phyloP scores from a whole-genome alignment of 208 protist species.

The Crithidia sp. region DNA sequence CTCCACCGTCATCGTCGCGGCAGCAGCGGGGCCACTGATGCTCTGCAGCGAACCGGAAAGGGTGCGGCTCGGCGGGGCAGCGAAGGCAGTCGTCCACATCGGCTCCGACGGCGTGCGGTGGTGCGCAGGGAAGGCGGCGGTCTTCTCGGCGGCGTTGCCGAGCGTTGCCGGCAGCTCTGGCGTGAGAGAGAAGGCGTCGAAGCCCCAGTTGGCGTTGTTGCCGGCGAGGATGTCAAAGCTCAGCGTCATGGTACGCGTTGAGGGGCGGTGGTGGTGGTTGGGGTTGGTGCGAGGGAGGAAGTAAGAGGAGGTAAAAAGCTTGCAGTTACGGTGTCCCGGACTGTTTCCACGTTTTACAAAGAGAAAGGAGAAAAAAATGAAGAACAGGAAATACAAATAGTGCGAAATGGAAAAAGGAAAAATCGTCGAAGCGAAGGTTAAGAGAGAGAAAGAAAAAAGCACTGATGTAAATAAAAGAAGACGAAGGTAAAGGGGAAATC shows the following conservation, averaged over 20 bases:
- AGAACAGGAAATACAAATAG: too few species aligned
- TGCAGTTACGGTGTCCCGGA: too few species aligned
- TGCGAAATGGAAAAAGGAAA: too few species aligned
- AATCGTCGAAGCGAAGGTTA: too few species aligned
- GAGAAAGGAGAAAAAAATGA: too few species aligned
- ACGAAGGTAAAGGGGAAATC: too few species aligned
- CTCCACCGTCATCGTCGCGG: not conserved
- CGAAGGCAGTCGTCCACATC: not conserved
- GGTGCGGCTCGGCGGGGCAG: not conserved
- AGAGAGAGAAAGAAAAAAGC: too few species aligned
- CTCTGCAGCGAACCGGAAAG: not conserved
- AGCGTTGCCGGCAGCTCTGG: slow-evolving; percentile 9
- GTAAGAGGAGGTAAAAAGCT: not conserved
- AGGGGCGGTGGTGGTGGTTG: not conserved
- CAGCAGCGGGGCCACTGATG: not conserved
- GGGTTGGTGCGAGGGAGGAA: too few species aligned
- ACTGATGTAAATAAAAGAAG: too few species aligned
- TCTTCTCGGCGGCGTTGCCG: not conserved
- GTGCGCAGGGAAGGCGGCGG: not conserved
- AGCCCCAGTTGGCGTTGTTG: slow-evolving; percentile 36
- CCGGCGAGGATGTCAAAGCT: slow-evolving; percentile 36
- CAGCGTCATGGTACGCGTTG: slow-evolving; percentile 20
- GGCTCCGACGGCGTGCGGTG: not conserved
- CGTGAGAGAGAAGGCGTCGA: slow-evolving; percentile 23
- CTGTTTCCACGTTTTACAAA: too few species aligned